Evolutionary conservation across 805 yeast species (phyloP).

Genomic region (Starmerella floricola): DNA sequence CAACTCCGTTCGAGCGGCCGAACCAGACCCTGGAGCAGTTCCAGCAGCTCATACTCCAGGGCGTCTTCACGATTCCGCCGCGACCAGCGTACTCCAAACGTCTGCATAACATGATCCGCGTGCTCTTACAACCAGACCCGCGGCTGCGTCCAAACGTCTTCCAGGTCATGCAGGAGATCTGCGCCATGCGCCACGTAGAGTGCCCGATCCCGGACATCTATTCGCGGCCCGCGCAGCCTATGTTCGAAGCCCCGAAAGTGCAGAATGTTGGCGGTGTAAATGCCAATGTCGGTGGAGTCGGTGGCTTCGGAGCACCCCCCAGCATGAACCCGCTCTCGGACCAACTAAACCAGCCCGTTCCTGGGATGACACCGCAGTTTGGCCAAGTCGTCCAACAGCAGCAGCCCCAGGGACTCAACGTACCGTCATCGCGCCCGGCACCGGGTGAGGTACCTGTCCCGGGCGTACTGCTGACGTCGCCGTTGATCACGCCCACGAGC

Average conservation of each 20-base stretch:
- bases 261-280: too few relatives aligned
- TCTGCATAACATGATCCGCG: constrained; percentile 60
- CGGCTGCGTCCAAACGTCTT: constrained; percentile 71
- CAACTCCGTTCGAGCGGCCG: constrained; percentile 80
- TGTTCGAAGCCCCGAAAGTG: too few relatives aligned
- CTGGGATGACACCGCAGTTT: neutral
- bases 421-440: constrained; percentile 2
- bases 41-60: constrained; percentile 75
- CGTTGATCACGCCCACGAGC: constrained; percentile 5
- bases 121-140: constrained; percentile 76
- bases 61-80: constrained; percentile 64
- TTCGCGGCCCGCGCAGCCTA: constrained; percentile 1
- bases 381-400: too few relatives aligned
- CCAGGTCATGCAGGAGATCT: constrained; percentile 57
- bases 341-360: neutral
- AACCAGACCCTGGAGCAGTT: constrained; percentile 32
- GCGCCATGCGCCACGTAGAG: constrained; percentile 45
- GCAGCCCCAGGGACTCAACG: too few relatives aligned
- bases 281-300: constrained; percentile 3
- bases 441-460: constrained; percentile 13
- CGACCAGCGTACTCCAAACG: constrained; percentile 58
- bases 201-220: constrained; percentile 35
- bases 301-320: constrained; percentile 1
- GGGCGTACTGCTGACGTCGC: constrained; percentile 11
- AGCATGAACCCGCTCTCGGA: too few relatives aligned